Evolutionary conservation across 1,284 basidiomycete genomes (phyloP), one percentile per base, ranked within the genome.

Genomic region (Austropuccinia psidii): DNA sequence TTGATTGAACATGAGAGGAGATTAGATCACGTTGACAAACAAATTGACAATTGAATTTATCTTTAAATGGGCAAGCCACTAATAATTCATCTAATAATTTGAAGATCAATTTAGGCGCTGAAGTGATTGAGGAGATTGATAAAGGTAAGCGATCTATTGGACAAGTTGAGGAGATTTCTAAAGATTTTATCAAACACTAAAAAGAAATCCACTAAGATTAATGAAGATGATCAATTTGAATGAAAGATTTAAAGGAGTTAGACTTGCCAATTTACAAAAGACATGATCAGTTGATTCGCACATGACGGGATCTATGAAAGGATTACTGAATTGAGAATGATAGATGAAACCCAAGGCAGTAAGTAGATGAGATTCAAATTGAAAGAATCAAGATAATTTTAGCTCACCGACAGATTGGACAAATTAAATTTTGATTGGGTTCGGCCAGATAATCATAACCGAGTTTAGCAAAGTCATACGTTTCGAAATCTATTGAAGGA

Each of bases 91-190:
- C 76, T 35, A 76, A 37, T 21, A 77, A 37, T 13, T 77, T 69
- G 19, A 55, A n/a, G 3, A 77, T 54, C 33, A 76, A 70, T n/a
- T 76, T 55, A 3, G 76, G 77, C 3, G 75, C 73, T 5, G 41
- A 35, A 9, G 49, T 31, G 27, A 68, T 47, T 11, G 57, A 19
- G 4, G 66, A 68, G 21, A 68, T 33, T 19, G 29, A 27, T 35
- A 77, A 49, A 3, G 72, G 74, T 6, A 64, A 21, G 21, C 76
- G 72, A 54, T 76, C 75, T 47, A 77, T 75, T 21, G 77, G 77
- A 45, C 77, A 77, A 11, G 73, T 69, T 5, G 68, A 43, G 1
- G 75, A 55, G 2, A 72, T 21, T 37, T 64, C 69, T 50, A 77
- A 55, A 1, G 76, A 74, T 27, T 73, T 73, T 19, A 50, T 29